Conservation (phyloP, 1,284 basidiomycete species). For the Rhizoctonia solani region DNA sequence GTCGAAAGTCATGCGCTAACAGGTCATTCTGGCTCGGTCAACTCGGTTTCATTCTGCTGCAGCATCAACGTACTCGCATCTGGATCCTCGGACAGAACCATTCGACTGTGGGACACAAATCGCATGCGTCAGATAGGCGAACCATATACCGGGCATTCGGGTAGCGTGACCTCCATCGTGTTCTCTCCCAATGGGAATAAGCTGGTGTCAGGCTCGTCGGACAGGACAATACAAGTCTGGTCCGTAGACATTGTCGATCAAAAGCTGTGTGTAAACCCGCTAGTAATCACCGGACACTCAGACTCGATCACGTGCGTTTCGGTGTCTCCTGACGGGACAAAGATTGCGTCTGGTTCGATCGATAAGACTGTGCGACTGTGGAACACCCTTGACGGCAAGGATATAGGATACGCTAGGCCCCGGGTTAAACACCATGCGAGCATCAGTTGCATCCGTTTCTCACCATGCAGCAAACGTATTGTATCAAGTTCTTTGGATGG, state of each 20-base stretch:
- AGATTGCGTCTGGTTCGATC: conserved; percentile 7
- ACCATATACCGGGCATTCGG: not conserved
- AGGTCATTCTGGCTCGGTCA: conserved; percentile 35
- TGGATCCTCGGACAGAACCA: not conserved
- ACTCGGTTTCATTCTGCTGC: conserved; percentile 5
- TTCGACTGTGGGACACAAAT: not conserved
- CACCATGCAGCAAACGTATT: conserved; percentile 45
- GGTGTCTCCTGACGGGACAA: conserved; percentile 10
- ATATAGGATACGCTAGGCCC: not conserved
- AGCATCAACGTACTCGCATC: conserved; percentile 20
- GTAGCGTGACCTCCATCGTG: not conserved
- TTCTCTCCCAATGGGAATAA: conserved; percentile 20
- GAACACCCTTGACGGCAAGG: conserved; percentile 4
- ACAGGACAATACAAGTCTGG: conserved; percentile 29
- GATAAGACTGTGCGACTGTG: conserved; percentile 32
- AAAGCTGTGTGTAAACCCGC: not conserved
- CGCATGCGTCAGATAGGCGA: not conserved
- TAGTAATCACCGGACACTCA: conserved; percentile 2
- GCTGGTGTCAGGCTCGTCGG: conserved; percentile 4
- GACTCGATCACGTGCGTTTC: conserved; percentile 26
- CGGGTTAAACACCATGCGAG: not conserved
- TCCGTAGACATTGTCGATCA: not conserved
- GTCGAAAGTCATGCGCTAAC: conserved; percentile 41
- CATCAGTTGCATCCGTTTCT: conserved; percentile 46
- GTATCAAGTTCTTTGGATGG: conserved; percentile 26